Base-by-base conservation (phyloP, 768 basidiomycete species). In the Calocera cornea region DNA sequence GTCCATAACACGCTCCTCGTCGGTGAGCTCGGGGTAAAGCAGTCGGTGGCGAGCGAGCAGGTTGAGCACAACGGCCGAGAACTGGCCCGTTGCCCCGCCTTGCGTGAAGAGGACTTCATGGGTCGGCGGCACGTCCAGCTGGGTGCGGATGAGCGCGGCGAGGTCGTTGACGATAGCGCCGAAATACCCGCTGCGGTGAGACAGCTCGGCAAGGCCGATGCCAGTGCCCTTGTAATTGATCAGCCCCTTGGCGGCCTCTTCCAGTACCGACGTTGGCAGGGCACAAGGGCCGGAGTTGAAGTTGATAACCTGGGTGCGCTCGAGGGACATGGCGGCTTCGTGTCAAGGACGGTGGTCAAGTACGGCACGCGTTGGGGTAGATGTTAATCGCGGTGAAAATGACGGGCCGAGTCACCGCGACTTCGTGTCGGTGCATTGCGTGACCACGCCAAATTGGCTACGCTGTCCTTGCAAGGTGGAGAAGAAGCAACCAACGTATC, bases 281-380 rank as follows among this genome's bases (percentile, higher is more conserved):
- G 90, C 88, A 22, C 94, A 97, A 17, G 97, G 97, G 0, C 97
- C 97, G 65, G 97, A 88, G 64, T 92, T 90, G 76, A 98, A 92
- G 80, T 99, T 97, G 74, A 89, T 83, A 38, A 86, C 82, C 65
- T 92, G 83, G 65, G 74, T 66, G 68, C 80, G 74, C 19, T 81
- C 65, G 67, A 72, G 68, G 69, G 69, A 47, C 70, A 70, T 72
- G 41, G 38, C 68, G 67, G 27, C 24, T 8, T 41, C 3, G 64
- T 19, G 64, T 5, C 10, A 40, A 64, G 14, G 17, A 22, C 16
- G 11, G 34, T 5, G 34, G 31, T 24, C 34, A 14, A 22, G 22
- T 60, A 27, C 8, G n/a, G n/a, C n/a, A 19, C 16, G 16, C 19
- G 44, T 60, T 31, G 16, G 54, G 14, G 24, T 2, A 29, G 27